Evolutionary conservation across 306 rosid species (phyloP).

Genomic region (Vigna reflexopilosa): DNA sequence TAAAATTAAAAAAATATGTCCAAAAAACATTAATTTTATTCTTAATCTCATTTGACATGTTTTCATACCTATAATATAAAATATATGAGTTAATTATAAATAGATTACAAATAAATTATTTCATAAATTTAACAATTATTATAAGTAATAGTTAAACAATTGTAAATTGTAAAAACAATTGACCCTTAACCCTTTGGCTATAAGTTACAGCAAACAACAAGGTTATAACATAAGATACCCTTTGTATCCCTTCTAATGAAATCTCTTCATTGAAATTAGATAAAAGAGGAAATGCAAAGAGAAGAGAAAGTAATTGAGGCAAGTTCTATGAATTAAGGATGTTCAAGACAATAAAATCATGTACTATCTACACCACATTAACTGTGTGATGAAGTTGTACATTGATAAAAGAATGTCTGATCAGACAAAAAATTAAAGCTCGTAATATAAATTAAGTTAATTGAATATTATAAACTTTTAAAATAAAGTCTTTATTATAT

Average conservation of each 20-base stretch:
- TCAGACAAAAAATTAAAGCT: background rate
- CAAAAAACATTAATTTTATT: too few species aligned
- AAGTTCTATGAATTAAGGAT: background rate
- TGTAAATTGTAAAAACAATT: too few species aligned
- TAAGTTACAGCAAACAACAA: background rate
- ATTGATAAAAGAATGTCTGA: background rate
- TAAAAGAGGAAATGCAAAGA: background rate
- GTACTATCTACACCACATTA: background rate
- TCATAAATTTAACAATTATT: too few species aligned
- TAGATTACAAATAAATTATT: too few species aligned
- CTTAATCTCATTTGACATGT: too few species aligned
- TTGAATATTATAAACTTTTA: background rate
- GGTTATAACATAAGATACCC: background rate
- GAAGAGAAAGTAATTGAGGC: background rate
- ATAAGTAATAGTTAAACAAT: too few species aligned
- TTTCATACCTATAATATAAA: too few species aligned
- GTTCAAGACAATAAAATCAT: constrained; percentile 16
- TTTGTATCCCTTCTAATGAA: background rate
- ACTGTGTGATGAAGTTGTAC: background rate
- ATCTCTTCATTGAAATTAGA: background rate
- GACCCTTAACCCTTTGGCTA: background rate
- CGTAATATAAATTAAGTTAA: background rate
- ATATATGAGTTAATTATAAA: too few species aligned
- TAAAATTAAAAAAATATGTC: too few species aligned
- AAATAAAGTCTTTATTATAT: background rate